Conservation (phyloP, 257 asterid species). For the Ocimum tenuiflorum region DNA sequence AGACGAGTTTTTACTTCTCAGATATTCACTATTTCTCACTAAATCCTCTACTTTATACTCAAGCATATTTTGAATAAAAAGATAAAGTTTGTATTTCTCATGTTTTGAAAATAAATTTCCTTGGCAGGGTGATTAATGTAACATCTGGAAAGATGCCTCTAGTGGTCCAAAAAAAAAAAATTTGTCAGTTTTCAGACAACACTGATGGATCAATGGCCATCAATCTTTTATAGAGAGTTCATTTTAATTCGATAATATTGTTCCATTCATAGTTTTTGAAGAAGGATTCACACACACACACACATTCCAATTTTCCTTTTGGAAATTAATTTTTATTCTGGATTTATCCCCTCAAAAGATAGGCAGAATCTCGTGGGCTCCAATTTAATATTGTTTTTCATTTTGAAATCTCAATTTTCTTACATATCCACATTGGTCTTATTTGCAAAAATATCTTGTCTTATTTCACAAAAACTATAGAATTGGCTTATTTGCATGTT, state of each 20-base stretch:
- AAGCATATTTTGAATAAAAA: not conserved
- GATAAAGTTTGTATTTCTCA: not conserved
- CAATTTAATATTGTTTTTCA: constrained; percentile 1
- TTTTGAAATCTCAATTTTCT: constrained; percentile 17
- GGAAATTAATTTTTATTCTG: not conserved
- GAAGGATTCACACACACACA: not conserved
- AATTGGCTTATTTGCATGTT: constrained; percentile 13
- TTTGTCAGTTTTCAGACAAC: constrained; percentile 42
- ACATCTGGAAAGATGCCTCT: constrained; percentile 57
- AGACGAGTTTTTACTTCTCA: too few relatives aligned
- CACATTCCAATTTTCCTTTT: not conserved
- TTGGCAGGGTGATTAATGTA: constrained; percentile 24
- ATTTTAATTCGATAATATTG: constrained; percentile 11
- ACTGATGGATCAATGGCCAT: constrained; percentile 33
- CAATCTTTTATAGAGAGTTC: constrained; percentile 41
- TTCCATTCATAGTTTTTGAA: constrained; percentile 19
- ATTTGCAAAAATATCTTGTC: constrained; percentile 30
- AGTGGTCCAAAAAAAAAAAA: constrained; percentile 45
- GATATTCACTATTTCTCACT: too few relatives aligned
- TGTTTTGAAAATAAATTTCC: constrained; percentile 12
- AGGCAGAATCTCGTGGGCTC: constrained; percentile 33
- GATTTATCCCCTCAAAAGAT: constrained; percentile 11
- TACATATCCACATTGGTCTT: constrained; percentile 9
- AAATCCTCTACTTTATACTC: too few relatives aligned
- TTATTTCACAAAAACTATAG: not conserved